phyloP scores from a whole-genome alignment of 768 basidiomycete genomes.

The Lactarius psammicola region DNA sequence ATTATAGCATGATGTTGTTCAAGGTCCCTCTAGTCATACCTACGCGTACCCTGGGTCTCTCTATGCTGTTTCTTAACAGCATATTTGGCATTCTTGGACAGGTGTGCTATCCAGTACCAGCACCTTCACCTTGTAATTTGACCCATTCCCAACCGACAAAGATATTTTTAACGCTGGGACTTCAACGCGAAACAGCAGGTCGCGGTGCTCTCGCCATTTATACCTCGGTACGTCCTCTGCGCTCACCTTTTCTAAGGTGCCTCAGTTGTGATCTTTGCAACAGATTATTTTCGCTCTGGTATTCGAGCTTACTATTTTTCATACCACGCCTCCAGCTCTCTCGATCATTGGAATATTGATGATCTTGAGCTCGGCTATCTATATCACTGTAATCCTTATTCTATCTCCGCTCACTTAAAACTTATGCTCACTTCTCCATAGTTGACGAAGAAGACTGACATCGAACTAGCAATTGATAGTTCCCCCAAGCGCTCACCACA shows the following conservation, averaged over 20 bases:
- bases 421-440: neutral
- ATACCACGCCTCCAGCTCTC: conserved; percentile 53
- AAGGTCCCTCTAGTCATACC: conserved; percentile 47
- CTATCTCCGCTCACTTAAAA: neutral
- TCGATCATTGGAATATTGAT: conserved; percentile 62
- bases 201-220: conserved; percentile 64
- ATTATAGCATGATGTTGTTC: conserved; percentile 44
- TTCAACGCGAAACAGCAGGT: conserved; percentile 64
- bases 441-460: conserved; percentile 17
- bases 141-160: conserved; percentile 29
- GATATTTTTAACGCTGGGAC: conserved; percentile 57
- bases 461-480: conserved; percentile 10
- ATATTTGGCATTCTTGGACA: conserved; percentile 51
- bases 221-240: conserved; percentile 41
- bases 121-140: neutral
- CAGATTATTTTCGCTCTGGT: conserved; percentile 68
- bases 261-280: neutral
- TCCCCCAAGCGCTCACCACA: neutral
- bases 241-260: neutral
- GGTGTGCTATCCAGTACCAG: conserved; percentile 24
- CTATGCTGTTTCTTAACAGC: conserved; percentile 46
- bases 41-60: conserved; percentile 44
- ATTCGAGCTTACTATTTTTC: conserved; percentile 65
- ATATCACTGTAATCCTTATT: conserved; percentile 53
- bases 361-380: conserved; percentile 62